phyloP scores from a whole-genome alignment of 78 protist genomes.

The Tieghemostelium lacteum region DNA sequence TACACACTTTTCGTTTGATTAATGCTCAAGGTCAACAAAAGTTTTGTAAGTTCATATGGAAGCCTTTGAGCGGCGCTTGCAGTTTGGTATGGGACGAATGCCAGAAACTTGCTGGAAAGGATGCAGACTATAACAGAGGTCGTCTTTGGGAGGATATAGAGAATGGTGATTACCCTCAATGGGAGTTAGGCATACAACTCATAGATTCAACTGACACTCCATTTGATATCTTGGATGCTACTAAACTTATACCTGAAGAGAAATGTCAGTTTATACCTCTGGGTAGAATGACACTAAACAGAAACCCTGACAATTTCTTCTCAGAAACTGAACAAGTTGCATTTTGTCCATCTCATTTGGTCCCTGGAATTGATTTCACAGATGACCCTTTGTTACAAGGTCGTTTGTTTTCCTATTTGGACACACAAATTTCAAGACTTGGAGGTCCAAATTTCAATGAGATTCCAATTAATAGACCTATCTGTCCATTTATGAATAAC shows the following conservation, averaged over 20 bases:
- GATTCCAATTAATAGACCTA: constrained; percentile 65
- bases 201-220: constrained; percentile 44
- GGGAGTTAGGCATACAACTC: constrained; percentile 66
- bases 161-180: constrained; percentile 68
- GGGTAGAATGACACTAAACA: constrained; percentile 79
- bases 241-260: constrained; percentile 73
- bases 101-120: constrained; percentile 30
- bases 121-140: constrained; percentile 9
- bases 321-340: constrained; percentile 83
- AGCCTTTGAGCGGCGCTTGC: constrained; percentile 41
- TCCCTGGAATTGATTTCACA: constrained; percentile 79
- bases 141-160: constrained; percentile 72
- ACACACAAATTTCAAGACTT: constrained; percentile 60
- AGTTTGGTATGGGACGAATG: constrained; percentile 72
- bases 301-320: constrained; percentile 86
- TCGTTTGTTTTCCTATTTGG: constrained; percentile 62
- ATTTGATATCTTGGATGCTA: constrained; percentile 80
- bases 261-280: constrained; percentile 39
- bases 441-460: constrained; percentile 74
- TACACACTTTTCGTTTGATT: constrained; percentile 62
- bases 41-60: constrained; percentile 75
- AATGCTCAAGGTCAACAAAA: constrained; percentile 53
- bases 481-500: constrained; percentile 62
- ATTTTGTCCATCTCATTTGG: constrained; percentile 71
- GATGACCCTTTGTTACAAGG: constrained; percentile 67